Evolutionary conservation across 139 green algal species (phyloP).

Genomic region (Tetradesmus obliquus): DNA sequence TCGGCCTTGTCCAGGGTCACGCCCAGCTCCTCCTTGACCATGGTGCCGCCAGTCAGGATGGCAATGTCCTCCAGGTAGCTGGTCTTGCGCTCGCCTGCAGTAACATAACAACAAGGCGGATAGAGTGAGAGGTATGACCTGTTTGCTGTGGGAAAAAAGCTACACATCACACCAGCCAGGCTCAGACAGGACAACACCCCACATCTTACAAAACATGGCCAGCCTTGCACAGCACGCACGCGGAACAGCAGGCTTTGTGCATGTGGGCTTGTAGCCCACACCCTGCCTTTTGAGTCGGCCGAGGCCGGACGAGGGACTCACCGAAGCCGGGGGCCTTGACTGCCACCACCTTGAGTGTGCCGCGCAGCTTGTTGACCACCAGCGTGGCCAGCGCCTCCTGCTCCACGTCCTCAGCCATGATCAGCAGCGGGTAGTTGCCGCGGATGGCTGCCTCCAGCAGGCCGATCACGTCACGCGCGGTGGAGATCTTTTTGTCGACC

Average conservation of each 20-base stretch:
- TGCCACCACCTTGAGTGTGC: slow-evolving; percentile 79
- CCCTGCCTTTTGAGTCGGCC: no score
- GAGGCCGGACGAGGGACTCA: background rate
- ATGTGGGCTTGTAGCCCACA: no score
- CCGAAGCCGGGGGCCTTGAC: slow-evolving; percentile 99
- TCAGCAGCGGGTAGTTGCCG: slow-evolving; percentile 93
- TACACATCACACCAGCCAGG: background rate
- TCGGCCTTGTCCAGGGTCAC: slow-evolving; percentile 93
- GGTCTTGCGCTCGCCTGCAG: slow-evolving; percentile 95
- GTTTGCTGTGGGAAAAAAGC: background rate
- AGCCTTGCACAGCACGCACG: no score
- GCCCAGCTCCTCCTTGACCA: slow-evolving; percentile 99
- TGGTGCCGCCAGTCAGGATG: slow-evolving; percentile 93
- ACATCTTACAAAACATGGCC: no score
- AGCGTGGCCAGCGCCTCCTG: slow-evolving; percentile 99
- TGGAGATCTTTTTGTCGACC: slow-evolving; percentile 99
- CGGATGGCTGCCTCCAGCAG: slow-evolving; percentile 94
- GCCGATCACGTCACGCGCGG: slow-evolving; percentile 95
- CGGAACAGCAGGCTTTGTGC: no score
- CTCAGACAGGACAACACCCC: no score
- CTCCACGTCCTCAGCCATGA: slow-evolving; percentile 99
- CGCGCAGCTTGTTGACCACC: slow-evolving; percentile 99
- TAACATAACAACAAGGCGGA: slow-evolving; percentile 55
- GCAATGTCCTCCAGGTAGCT: slow-evolving; percentile 99
- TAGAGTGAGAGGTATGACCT: background rate